Evolutionary conservation across 2,329 filamentous ascomycete genomes (phyloP).

Genomic region (Venturia oleaginea): DNA sequence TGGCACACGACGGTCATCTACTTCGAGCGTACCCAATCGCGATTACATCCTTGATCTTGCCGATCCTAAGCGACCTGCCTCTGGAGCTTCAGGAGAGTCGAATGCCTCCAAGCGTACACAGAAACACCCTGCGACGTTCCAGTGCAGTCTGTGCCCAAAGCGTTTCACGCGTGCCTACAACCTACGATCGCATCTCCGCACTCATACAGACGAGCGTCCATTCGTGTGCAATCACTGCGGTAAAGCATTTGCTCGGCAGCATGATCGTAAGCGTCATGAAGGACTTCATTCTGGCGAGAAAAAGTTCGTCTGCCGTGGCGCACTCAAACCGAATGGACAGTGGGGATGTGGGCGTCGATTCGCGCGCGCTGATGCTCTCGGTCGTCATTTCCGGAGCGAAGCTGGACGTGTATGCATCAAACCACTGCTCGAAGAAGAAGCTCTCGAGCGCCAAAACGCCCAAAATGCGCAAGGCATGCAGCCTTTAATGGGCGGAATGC

Average conservation of each 20-base stretch:
- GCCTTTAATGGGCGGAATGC: conserved; percentile 13
- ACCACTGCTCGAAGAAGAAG: conserved; percentile 91
- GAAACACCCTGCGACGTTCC: conserved; percentile 95
- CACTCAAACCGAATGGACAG: conserved; percentile 68
- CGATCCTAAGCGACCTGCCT: conserved; percentile 72
- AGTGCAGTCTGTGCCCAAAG: conserved; percentile 88
- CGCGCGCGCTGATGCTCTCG: conserved; percentile 87
- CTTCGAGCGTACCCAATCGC: conserved; percentile 46
- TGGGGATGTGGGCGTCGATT: conserved; percentile 95
- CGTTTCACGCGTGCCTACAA: conserved; percentile 96
- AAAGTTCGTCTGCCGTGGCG: conserved; percentile 94
- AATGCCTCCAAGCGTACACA: conserved; percentile 66
- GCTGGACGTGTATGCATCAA: conserved; percentile 95
- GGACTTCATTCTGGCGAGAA: conserved; percentile 95
- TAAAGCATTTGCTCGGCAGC: conserved; percentile 94
- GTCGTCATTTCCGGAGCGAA: conserved; percentile 90
- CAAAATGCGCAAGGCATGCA: conserved; percentile 2
- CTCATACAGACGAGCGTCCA: conserved; percentile 92
- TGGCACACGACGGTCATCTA: conserved; percentile 38
- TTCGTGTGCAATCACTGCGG: conserved; percentile 96
- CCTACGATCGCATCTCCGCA: conserved; percentile 85
- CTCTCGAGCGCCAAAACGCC: conserved; percentile 49
- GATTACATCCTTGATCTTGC: conserved; percentile 85
- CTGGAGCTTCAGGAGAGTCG: conserved; percentile 21
- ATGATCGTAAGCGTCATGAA: conserved; percentile 95